Conservation (phyloP, 2,329 filamentous ascomycete genomes). For the Dichotomopilus funicola region DNA sequence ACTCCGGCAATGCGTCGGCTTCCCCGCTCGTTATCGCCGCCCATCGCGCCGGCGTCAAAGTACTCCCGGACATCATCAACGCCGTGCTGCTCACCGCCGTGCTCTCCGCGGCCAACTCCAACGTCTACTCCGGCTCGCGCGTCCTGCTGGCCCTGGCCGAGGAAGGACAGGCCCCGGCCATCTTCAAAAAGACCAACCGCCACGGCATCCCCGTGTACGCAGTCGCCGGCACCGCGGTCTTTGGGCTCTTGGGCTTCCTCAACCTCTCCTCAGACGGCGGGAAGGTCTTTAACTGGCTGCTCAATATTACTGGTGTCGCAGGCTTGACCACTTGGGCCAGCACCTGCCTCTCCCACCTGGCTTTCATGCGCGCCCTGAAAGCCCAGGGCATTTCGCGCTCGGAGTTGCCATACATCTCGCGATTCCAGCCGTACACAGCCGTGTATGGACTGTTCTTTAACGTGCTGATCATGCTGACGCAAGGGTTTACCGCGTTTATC, state of each 20-base stretch:
- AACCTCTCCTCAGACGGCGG: slow-evolving; percentile 54
- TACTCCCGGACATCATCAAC: slow-evolving; percentile 66
- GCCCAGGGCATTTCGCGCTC: slow-evolving; percentile 51
- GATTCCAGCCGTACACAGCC: slow-evolving; percentile 57
- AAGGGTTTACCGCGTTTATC: slow-evolving; percentile 64
- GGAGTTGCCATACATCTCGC: slow-evolving; percentile 53
- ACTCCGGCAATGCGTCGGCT: slow-evolving; percentile 51
- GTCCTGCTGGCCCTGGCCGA: slow-evolving; percentile 61
- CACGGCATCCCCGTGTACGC: slow-evolving; percentile 57
- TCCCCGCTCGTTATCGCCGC: slow-evolving; percentile 60
- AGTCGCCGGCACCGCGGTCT: slow-evolving; percentile 48
- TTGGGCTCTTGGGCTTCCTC: slow-evolving; percentile 61
- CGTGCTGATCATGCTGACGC: slow-evolving; percentile 57
- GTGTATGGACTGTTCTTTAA: slow-evolving; percentile 62
- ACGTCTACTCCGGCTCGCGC: slow-evolving; percentile 66
- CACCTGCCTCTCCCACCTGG: slow-evolving; percentile 58
- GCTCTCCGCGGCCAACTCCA: slow-evolving; percentile 70
- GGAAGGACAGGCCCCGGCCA: slow-evolving; percentile 54
- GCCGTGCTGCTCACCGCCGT: slow-evolving; percentile 71
- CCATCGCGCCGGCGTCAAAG: slow-evolving; percentile 54
- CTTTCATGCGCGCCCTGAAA: slow-evolving; percentile 55
- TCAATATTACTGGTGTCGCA: slow-evolving; percentile 63
- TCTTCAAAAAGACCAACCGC: slow-evolving; percentile 54
- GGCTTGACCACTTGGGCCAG: slow-evolving; percentile 66
- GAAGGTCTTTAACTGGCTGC: slow-evolving; percentile 64